Evolutionary conservation across 192 early-diverging fungal genomes (phyloP), one percentile per base, ranked within the genome.

Genomic region (Linnemannia elongata): DNA sequence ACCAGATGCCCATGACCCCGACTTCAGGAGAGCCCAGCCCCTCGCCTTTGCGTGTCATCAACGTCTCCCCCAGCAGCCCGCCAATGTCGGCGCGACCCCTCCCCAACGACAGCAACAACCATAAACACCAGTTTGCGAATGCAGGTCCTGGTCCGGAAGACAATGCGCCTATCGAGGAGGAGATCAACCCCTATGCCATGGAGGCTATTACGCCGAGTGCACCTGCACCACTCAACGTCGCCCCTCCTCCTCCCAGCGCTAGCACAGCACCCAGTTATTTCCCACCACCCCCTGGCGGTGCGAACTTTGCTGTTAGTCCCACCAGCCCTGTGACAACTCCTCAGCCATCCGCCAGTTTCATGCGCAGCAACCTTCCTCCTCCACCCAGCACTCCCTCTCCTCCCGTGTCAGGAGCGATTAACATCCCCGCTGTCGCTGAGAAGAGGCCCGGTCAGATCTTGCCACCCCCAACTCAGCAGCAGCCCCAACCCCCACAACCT

Each of bases 31-130:
- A 33, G 39, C 18, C 52, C 8, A 76, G 52, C 36, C 74, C 83
- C 1, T 86, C 83, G 17, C 83, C 83, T 22, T 75, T 87, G 13
- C 57, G 85, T 24, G 85, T 81, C 18, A 78, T 81, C 66, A 87
- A 87, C 41, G 85, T 78, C 35, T 78, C 85, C 3, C 39, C 84
- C 1, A 69, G 18, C 41, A 86, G 74, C 35, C 79, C 83, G 15
- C 83, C 83, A 18, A 22, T 54, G 22, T 70, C 85, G 8, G 42
- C 79, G 0, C 69, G 72, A 47, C n/a, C 69, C 3, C 57, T 75
- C 13, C 74, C 68, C 6, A 75, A 69, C 57, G 20, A 30, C 27
- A 15, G 3, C 27, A 18, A 24, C 35, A 69, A 79, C 22, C 33
- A 76, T 15, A 76, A 47, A n/a, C 69, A 69, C 66, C 75, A 54